Evolutionary conservation across 2,329 filamentous ascomycete genomes (phyloP).

Genomic region (Cytospora piceicola): DNA sequence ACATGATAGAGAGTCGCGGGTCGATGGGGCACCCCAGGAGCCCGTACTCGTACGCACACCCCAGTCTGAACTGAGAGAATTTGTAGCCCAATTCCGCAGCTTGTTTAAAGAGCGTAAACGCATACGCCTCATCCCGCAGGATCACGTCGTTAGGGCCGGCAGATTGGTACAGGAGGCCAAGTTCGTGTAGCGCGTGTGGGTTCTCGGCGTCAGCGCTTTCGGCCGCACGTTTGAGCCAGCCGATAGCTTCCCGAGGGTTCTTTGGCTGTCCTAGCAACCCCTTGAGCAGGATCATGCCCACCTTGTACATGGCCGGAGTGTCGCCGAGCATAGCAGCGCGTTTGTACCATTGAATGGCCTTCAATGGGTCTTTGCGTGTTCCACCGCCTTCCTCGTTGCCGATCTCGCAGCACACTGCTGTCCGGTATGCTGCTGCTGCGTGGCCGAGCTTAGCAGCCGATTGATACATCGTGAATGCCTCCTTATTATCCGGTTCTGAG

Average conservation of each 20-base stretch:
- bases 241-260: conserved; percentile 83
- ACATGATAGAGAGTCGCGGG: conserved; percentile 82
- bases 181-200: conserved; percentile 91
- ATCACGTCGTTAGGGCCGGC: conserved; percentile 71
- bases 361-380: conserved; percentile 85
- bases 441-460: conserved; percentile 90
- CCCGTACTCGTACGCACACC: conserved; percentile 88
- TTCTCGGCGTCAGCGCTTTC: conserved; percentile 88
- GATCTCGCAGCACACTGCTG: conserved; percentile 96
- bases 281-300: conserved; percentile 94
- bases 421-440: conserved; percentile 85
- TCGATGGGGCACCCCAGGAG: conserved; percentile 82
- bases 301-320: conserved; percentile 95
- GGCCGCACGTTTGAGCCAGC: conserved; percentile 91
- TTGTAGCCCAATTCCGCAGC: conserved; percentile 92
- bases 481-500: conserved; percentile 80
- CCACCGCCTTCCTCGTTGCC: conserved; percentile 93
- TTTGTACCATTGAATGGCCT: conserved; percentile 98
- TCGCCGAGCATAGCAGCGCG: conserved; percentile 89
- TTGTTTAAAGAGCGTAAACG: conserved; percentile 79
- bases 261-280: conserved; percentile 85
- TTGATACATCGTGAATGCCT: conserved; percentile 92
- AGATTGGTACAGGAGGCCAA: conserved; percentile 69
- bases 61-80: conserved; percentile 88
- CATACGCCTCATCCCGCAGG: conserved; percentile 79